Percentiles rank a stretch among this genome's conserved stretches.
phyloP scores from a whole-genome alignment of 2,329 filamentous ascomycete genomes.

The Dendrostoma leiphaemia region DNA sequence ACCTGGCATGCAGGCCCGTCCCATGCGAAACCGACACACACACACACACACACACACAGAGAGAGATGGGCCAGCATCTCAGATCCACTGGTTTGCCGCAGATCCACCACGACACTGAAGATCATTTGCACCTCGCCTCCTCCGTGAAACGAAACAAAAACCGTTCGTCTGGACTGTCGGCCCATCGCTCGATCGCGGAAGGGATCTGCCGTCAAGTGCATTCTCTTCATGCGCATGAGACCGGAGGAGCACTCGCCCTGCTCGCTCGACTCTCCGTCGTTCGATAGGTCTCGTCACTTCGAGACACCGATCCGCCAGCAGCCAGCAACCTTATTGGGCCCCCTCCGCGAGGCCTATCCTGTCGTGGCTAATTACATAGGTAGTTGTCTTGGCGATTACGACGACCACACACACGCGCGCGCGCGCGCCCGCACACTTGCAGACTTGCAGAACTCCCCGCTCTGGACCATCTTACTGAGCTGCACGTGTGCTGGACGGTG shows the following conservation, averaged over 20 bases:
- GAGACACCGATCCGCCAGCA: neutral
- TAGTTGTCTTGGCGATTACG: too few species aligned
- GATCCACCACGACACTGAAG: neutral
- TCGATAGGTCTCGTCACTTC: neutral
- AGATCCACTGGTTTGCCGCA: neutral
- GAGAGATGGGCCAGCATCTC: too few species aligned
- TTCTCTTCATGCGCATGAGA: neutral
- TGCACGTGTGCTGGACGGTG: too few species aligned
- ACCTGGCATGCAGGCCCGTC: neutral
- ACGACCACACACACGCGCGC: too few species aligned
- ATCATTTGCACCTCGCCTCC: neutral
- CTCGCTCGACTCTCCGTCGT: neutral
- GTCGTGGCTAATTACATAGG: too few species aligned
- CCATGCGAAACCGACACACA: too few species aligned
- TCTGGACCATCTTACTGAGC: too few species aligned
- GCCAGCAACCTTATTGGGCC: too few species aligned
- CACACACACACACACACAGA: neutral
- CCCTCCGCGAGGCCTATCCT: too few species aligned
- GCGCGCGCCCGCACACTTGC: too few species aligned
- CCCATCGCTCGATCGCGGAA: neutral
- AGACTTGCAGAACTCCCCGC: too few species aligned
- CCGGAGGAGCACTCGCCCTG: too few species aligned
- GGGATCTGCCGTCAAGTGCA: neutral
- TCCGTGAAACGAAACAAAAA: constrained; percentile 7
- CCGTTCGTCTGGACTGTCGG: neutral